Conservation (phyloP, 1,284 basidiomycete species). For the Cutaneotrichosporon curvatum region DNA sequence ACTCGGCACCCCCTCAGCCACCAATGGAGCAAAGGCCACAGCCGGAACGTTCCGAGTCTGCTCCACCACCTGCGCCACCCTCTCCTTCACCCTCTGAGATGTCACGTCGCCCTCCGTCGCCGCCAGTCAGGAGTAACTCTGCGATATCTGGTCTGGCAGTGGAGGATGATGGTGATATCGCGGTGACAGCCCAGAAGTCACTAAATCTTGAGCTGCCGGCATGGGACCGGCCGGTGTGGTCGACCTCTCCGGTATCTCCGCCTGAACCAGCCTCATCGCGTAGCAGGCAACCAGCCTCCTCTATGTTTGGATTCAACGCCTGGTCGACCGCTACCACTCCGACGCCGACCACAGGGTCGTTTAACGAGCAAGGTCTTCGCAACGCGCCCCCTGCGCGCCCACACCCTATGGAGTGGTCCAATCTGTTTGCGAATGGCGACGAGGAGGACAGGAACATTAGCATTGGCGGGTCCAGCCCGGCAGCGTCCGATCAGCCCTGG, state of each 20-base stretch:
- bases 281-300: constrained; percentile 6
- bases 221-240: constrained; percentile 25
- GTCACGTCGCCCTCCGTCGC: neutral
- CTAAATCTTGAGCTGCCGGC: constrained; percentile 13
- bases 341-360: constrained; percentile 11
- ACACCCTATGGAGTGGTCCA: constrained; percentile 33
- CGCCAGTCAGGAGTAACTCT: constrained; percentile 3
- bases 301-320: constrained; percentile 32
- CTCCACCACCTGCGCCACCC: constrained; percentile 15
- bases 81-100: constrained; percentile 1
- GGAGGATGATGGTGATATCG: constrained; percentile 31
- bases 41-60: constrained; percentile 23
- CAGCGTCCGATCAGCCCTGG: neutral
- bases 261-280: neutral
- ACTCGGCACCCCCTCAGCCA: neutral
- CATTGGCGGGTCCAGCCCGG: constrained; percentile 1
- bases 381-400: constrained; percentile 40
- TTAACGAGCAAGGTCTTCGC: constrained; percentile 9
- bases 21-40: neutral
- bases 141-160: constrained; percentile 10
- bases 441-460: neutral
- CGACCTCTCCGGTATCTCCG: neutral
- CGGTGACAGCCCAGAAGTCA: constrained; percentile 11
- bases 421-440: constrained; percentile 10
- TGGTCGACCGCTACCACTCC: constrained; percentile 21